These are phyloP conservation scores for Kodamaea kakaduensis DNA, from an alignment of 805 yeast species.

Conservation along the genomic window DNA sequence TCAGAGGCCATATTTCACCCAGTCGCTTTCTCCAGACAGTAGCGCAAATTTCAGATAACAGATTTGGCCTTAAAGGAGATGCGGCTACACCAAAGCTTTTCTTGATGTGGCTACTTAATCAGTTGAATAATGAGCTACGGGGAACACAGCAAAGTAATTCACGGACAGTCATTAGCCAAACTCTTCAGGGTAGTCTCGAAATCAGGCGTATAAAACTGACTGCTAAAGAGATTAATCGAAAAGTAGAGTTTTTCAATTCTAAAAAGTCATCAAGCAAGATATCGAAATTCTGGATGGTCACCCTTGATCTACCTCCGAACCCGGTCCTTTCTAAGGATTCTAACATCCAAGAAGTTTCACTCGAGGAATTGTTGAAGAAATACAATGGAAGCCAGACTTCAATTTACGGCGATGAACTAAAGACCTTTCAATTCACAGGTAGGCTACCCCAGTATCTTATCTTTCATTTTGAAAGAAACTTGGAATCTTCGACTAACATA, in stretches of 20 bases:
- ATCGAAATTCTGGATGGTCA: constrained; percentile 46
- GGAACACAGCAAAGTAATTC: constrained; percentile 3
- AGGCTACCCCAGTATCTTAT: constrained; percentile 52
- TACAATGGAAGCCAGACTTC: constrained; percentile 30
- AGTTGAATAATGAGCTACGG: constrained; percentile 27
- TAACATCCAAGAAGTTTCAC: constrained; percentile 52
- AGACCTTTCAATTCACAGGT: constrained; percentile 34
- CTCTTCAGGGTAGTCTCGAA: constrained; percentile 53
- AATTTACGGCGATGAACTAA: constrained; percentile 30
- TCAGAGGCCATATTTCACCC: constrained; percentile 61
- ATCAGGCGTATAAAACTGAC: constrained; percentile 18
- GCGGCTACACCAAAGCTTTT: constrained; percentile 51
- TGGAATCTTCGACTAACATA: constrained; percentile 12
- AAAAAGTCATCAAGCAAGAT: background rate
- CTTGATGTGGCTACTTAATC: constrained; percentile 56
- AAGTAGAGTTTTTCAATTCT: constrained; percentile 23
- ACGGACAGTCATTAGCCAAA: constrained; percentile 21
- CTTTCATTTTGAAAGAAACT: constrained; percentile 51
- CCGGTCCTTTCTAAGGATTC: constrained; percentile 42
- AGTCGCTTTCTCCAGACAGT: constrained; percentile 56
- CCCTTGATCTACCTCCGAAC: constrained; percentile 56
- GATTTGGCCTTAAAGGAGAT: background rate
- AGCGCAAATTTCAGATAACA: constrained; percentile 3
- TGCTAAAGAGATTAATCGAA: constrained; percentile 13
- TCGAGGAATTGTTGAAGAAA: constrained; percentile 43